Percentiles rank a stretch among this genome's conserved stretches.
These are phyloP conservation scores for Petunia secreta DNA, from an alignment of 257 asterid genomes.

Conservation along the genomic window DNA sequence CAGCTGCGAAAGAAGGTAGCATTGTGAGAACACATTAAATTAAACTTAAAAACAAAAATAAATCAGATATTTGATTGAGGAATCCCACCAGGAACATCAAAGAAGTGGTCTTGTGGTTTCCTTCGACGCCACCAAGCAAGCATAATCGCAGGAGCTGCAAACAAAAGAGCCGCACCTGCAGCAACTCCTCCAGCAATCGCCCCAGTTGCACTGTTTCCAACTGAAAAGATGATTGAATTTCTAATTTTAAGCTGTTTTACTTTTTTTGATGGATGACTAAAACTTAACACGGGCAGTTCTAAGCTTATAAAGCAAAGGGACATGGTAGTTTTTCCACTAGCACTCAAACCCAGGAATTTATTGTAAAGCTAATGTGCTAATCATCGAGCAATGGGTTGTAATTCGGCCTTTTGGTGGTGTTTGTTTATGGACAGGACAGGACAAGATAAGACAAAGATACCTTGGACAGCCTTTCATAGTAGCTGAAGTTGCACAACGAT, in stretches of 20 bases:
- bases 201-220: constrained; percentile 71
- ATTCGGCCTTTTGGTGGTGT: neutral
- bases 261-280: constrained; percentile 1
- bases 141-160: constrained; percentile 77
- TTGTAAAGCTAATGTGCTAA: constrained; percentile 7
- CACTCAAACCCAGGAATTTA: neutral
- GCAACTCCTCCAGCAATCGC: constrained; percentile 94
- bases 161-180: constrained; percentile 91
- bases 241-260: neutral
- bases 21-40: neutral
- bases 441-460: neutral
- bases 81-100: constrained; percentile 89
- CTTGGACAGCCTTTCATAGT: neutral
- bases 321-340: neutral
- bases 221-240: constrained; percentile 40
- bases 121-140: constrained; percentile 76
- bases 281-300: constrained; percentile 2
- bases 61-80: constrained; percentile 21
- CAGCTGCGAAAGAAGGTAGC: constrained; percentile 57
- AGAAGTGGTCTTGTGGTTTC: constrained; percentile 85
- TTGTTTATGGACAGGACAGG: neutral
- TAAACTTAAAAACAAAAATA: constrained; percentile 3
- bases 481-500: neutral
- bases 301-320: neutral
- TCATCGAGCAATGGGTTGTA: neutral